Base-by-base conservation (phyloP, 441 rosid species). In the Biscutella laevigata region DNA sequence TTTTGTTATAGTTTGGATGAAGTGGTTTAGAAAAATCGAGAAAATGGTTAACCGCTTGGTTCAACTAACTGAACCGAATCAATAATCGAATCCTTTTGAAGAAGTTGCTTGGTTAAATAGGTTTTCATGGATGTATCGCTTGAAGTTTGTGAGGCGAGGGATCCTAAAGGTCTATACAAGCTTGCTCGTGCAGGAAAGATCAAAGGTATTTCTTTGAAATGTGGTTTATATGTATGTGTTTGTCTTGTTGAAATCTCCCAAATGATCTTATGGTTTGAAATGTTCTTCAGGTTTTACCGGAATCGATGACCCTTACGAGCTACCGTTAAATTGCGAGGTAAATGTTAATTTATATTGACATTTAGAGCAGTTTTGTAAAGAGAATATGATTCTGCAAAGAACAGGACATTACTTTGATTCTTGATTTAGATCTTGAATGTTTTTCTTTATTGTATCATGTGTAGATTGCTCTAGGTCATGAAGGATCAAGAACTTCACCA, bases 161-260 rank as follows among this genome's bases (percentile, higher is more conserved):
- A 83, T 67, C 81, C 87, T 4, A 80, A 83, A 72, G 91, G 86
- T 60, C 73, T 83, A 2, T 83, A 83, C 75, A 78, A 76, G 75
- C 84, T 83, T 45, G 91, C 87, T 45, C 79, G 91, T 35, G 87
- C 86, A 0, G 87, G 91, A 59, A 83, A 78, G 67, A 76, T 83
- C 54, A 80, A 78, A 77, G 87, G 90, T 77, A 61, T 39, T 4
- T 32, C 11, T 12, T 39, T 54, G n/a, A 36, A 41, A 2, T 38
- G 11, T 3, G 1, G 17, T 60, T 45, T 25, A 15, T 25, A 0
- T 34, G 13, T 24, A 6, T 36, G 9, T 1, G 21, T 7, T 7
- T 44, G 12, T 36, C 7, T 35, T 8, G 9, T 5, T 34, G 10
- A 30, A 19, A 39, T 38, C 20, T 0, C 1, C 4, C 0, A 44